phyloP scores from a whole-genome alignment of 2,329 filamentous ascomycete genomes.

The Neofusicoccum laricinum region DNA sequence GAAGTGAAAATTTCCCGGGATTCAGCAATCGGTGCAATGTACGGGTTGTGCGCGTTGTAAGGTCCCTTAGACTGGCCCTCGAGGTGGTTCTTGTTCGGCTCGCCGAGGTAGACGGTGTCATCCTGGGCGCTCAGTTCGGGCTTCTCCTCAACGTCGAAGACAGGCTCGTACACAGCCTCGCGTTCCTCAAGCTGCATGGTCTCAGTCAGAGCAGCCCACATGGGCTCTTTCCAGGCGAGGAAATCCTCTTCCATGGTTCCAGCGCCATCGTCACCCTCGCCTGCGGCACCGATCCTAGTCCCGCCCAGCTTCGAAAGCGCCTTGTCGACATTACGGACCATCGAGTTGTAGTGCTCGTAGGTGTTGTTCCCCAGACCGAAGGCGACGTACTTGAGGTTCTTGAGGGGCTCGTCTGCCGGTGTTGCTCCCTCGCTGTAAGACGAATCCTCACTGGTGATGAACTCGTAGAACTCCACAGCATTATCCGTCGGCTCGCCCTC shows the following conservation, averaged over 20 bases:
- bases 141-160: slow-evolving; percentile 78
- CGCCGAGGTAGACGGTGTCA: slow-evolving; percentile 84
- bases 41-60: slow-evolving; percentile 95
- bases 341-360: slow-evolving; percentile 98
- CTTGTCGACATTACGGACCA: slow-evolving; percentile 90
- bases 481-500: slow-evolving; percentile 99
- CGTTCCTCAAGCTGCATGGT: slow-evolving; percentile 90
- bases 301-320: slow-evolving; percentile 79
- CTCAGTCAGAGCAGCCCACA: slow-evolving; percentile 84
- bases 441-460: slow-evolving; percentile 77
- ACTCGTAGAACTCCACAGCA: slow-evolving; percentile 98
- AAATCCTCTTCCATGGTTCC: slow-evolving; percentile 99
- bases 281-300: slow-evolving; percentile 77
- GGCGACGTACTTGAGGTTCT: slow-evolving; percentile 84
- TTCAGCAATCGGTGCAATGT: slow-evolving; percentile 87
- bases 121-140: slow-evolving; percentile 71
- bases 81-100: slow-evolving; percentile 94
- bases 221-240: slow-evolving; percentile 97
- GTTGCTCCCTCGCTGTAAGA: slow-evolving; percentile 68
- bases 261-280: slow-evolving; percentile 95
- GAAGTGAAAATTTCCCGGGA: slow-evolving; percentile 88
- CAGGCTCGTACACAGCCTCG: slow-evolving; percentile 91
- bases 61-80: slow-evolving; percentile 80
- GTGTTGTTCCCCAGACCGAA: slow-evolving; percentile 99
- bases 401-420: slow-evolving; percentile 62